Evolutionary conservation across 1,284 basidiomycete species (phyloP), one percentile per base, ranked within the genome.

Genomic region (Ceratobasidium sp.): DNA sequence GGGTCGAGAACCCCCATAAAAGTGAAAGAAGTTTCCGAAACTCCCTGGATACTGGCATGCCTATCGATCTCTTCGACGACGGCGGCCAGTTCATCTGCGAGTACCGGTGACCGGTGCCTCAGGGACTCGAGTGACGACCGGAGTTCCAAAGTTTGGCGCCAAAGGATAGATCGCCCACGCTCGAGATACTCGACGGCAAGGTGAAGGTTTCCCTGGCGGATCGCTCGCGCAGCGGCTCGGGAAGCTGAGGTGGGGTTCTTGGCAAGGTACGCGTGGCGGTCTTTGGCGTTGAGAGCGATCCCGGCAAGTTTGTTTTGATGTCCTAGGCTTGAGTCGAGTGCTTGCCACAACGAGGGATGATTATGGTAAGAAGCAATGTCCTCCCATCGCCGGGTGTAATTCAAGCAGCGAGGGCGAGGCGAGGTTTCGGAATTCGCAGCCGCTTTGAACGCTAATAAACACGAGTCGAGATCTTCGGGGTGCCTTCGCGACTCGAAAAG

Each of bases 151-250:
- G 67, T 58, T 42, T 68, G 55, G 6, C 56, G 17, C 64, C 62
- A 71, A 12, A 71, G 53, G 29, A 71, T 50, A 27, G 45, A 57
- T 32, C 70, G 57, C 2, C 70, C 70, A 2, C 57, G 52, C 38
- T 71, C 65, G 7, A 68, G 52, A 42, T 58, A 40, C 49, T 71
- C 70, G 13, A 71, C 55, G 7, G 70, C 70, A 3, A 34, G 25
- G 32, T 71, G 42, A 17, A 58, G 32, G 25, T 58, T 47, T 0
- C 65, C 70, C 42, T 49, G 42, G 3, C 32, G 35, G n/a, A 71
- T 60, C 7, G 70, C 65, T 7, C n/a, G 43, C 1, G 70, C 65
- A 1, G 65, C 70, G 7, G 70, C 65, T n/a, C 56, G 52, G 29
- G 34, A 68, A 8, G 70, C 53, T 0, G 57, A 54, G 8, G 53